Conservation (phyloP, 192 early-diverging fungal genomes). For the Coemansia sp. region DNA sequence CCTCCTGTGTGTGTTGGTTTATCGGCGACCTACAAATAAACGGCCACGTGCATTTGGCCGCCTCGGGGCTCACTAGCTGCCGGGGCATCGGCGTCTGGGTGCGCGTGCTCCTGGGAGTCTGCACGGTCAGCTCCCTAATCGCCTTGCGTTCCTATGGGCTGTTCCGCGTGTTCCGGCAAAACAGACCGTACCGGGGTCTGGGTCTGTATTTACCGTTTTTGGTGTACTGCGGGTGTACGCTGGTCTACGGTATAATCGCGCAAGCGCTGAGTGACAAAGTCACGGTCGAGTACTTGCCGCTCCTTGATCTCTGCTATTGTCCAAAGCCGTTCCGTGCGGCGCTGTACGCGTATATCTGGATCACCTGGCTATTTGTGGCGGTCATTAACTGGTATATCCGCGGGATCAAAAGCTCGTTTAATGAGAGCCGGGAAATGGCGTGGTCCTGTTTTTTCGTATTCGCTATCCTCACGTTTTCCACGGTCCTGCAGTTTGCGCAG, state of each 20-base stretch:
- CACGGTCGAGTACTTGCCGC: constrained; percentile 33
- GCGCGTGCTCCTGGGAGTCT: constrained; percentile 49
- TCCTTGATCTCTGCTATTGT: constrained; percentile 39
- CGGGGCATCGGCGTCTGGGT: constrained; percentile 48
- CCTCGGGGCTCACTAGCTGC: constrained; percentile 28
- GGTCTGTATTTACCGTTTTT: constrained; percentile 39
- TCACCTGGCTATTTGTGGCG: constrained; percentile 39
- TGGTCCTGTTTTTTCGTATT: constrained; percentile 40
- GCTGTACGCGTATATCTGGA: constrained; percentile 40
- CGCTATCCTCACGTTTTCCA: constrained; percentile 35
- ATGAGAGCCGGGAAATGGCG: constrained; percentile 50
- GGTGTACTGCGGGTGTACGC: constrained; percentile 24
- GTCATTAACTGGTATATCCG: constrained; percentile 45
- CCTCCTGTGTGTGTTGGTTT: constrained; percentile 45
- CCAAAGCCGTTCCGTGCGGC: constrained; percentile 31
- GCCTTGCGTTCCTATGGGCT: constrained; percentile 47
- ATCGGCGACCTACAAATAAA: constrained; percentile 54
- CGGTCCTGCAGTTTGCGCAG: constrained; percentile 16
- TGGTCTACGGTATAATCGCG: constrained; percentile 35
- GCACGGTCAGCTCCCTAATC: constrained; percentile 43
- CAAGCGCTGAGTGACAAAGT: constrained; percentile 24
- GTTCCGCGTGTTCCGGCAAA: constrained; percentile 34
- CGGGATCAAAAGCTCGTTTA: constrained; percentile 56
- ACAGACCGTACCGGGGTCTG: constrained; percentile 29
- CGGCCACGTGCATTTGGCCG: constrained; percentile 40